phyloP scores from a whole-genome alignment of 2,329 filamentous ascomycete genomes.

The Saccharata proteae region DNA sequence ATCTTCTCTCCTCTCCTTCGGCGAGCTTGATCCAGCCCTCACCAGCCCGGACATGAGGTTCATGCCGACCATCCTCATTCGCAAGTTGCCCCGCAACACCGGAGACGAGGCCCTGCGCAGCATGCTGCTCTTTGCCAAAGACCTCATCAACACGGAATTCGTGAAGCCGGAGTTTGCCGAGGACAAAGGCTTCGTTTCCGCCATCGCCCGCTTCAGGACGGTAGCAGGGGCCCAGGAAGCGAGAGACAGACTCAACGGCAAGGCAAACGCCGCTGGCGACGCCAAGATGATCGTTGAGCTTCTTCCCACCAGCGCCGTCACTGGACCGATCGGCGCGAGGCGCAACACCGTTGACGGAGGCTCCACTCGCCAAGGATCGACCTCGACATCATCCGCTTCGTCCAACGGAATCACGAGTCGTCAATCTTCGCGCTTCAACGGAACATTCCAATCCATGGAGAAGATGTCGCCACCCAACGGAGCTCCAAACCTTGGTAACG shows the following conservation, averaged over 20 bases:
- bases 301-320: slow-evolving; percentile 10
- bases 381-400: slow-evolving; percentile 35
- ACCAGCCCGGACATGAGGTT: slow-evolving; percentile 11
- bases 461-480: slow-evolving; percentile 48
- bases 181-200: slow-evolving; percentile 44
- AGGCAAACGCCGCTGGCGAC: slow-evolving; percentile 48
- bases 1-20: slow-evolving; percentile 22
- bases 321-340: slow-evolving; percentile 31
- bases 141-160: slow-evolving; percentile 48
- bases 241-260: slow-evolving; percentile 46
- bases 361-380: slow-evolving; percentile 29
- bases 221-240: slow-evolving; percentile 47
- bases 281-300: slow-evolving; percentile 49
- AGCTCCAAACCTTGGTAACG: slow-evolving; percentile 41
- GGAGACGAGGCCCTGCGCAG: slow-evolving; percentile 46
- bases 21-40: slow-evolving; percentile 22
- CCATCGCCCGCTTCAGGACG: slow-evolving; percentile 47
- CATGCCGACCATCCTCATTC: slow-evolving; percentile 39
- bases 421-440: slow-evolving; percentile 49
- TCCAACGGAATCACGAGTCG: slow-evolving; percentile 27
- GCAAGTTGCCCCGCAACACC: slow-evolving; percentile 47
- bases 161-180: slow-evolving; percentile 40
- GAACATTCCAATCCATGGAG: slow-evolving; percentile 49
- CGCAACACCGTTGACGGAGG: slow-evolving; percentile 44
- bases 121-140: slow-evolving; percentile 54